phyloP scores from a whole-genome alignment of 2,329 filamentous ascomycete species.

The Pezicula carpinea region DNA sequence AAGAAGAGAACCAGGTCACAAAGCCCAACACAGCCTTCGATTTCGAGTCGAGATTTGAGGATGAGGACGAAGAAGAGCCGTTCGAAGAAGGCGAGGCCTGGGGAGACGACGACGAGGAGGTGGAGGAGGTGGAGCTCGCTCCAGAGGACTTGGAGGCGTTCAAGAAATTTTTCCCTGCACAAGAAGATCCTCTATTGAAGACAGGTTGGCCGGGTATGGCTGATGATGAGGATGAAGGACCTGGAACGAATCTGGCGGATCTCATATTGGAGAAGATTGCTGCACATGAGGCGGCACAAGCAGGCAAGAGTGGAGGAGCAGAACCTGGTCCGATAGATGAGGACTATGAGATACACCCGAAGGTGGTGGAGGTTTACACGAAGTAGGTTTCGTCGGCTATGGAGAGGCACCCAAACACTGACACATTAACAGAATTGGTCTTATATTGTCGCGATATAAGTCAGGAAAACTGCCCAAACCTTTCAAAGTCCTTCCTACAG shows the following conservation, averaged over 20 bases:
- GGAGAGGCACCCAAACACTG: conserved; percentile 4
- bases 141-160: conserved; percentile 86
- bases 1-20: conserved; percentile 39
- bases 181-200: conserved; percentile 42
- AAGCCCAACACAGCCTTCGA: conserved; percentile 64
- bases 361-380: conserved; percentile 90
- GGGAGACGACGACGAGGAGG: conserved; percentile 72
- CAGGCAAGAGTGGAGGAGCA: conserved; percentile 27
- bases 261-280: conserved; percentile 94
- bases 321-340: conserved; percentile 55
- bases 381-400: conserved; percentile 50
- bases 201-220: conserved; percentile 31
- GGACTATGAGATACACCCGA: conserved; percentile 79
- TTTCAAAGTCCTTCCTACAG: conserved; percentile 91
- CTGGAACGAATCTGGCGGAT: conserved; percentile 78
- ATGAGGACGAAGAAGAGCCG: conserved; percentile 41
- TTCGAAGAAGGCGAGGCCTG: conserved; percentile 61
- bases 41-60: conserved; percentile 71
- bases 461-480: conserved; percentile 95
- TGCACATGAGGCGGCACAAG: conserved; percentile 72
- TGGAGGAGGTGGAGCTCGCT: conserved; percentile 75
- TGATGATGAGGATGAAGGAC: conserved; percentile 39
- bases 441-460: conserved; percentile 88
- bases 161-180: conserved; percentile 77
- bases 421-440: conserved; percentile 58